A percentile compares a stretch with the other conserved stretches of the same genome.
Evolutionary conservation across 2,329 filamentous ascomycete species (phyloP).

Genomic region (Fusarium decemcellulare): DNA sequence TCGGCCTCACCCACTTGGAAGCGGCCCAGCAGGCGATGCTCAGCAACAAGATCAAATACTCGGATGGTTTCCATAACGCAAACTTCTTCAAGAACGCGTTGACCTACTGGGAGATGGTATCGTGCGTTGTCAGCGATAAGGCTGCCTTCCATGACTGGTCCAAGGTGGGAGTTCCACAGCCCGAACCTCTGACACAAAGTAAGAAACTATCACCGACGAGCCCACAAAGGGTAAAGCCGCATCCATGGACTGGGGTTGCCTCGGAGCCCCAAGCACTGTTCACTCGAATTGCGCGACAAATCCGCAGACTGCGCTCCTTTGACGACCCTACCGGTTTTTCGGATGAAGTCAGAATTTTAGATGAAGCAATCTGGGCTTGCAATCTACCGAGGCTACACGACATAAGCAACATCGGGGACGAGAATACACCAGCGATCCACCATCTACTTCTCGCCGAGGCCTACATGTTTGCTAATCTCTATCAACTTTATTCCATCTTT

Average conservation of each 20-base stretch:
- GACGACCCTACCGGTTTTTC: background rate
- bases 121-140: background rate
- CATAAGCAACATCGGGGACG: constrained; percentile 2
- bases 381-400: background rate
- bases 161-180: background rate
- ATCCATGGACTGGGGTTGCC: constrained; percentile 4
- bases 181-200: background rate
- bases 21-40: constrained; percentile 5
- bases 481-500: constrained; percentile 7
- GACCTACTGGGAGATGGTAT: constrained; percentile 10
- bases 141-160: constrained; percentile 1
- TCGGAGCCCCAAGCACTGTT: background rate
- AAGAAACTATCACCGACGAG: background rate
- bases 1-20: background rate
- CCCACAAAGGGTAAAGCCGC: background rate
- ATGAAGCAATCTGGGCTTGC: constrained; percentile 1
- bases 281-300: background rate
- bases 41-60: background rate
- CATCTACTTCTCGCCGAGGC: constrained; percentile 10
- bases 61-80: background rate
- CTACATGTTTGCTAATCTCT: constrained; percentile 5
- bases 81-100: constrained; percentile 9
- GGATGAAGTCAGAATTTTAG: background rate
- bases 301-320: background rate
- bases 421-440: constrained; percentile 6